These are phyloP conservation scores for Daldinia concentrica DNA, from an alignment of 495 filamentous ascomycete genomes.

Conservation along the genomic window DNA sequence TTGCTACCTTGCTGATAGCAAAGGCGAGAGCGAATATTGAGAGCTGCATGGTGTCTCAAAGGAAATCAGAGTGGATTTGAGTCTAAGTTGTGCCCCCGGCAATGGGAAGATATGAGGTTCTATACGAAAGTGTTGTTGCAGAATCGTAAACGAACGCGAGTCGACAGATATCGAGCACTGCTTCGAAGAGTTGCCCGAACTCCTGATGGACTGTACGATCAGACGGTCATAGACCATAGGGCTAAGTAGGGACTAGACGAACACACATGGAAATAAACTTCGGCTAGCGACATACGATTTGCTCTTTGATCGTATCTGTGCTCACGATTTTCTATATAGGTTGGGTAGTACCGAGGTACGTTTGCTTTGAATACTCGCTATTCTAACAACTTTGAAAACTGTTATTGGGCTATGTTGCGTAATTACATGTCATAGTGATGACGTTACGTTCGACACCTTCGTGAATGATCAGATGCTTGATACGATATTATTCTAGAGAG, in stretches of 20 bases:
- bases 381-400: neutral
- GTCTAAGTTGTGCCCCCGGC: neutral
- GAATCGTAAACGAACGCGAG: neutral
- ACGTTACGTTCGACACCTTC: neutral
- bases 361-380: no score
- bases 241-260: neutral
- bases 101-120: neutral
- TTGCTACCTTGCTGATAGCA: neutral
- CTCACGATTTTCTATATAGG: neutral
- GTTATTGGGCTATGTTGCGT: neutral
- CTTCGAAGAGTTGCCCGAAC: neutral
- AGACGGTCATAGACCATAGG: neutral
- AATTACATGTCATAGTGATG: neutral
- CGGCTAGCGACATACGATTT: neutral
- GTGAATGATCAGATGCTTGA: neutral
- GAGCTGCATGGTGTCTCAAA: slow-evolving; percentile 14
- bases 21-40: neutral
- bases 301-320: neutral
- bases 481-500: neutral
- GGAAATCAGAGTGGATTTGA: neutral
- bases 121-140: neutral
- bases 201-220: neutral
- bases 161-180: neutral
- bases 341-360: neutral
- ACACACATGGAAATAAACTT: neutral